Percentiles rank a stretch among this genome's conserved stretches.
These are phyloP conservation scores for Oemleria cerasiformis DNA, from an alignment of 306 rosid species.

Conservation along the genomic window DNA sequence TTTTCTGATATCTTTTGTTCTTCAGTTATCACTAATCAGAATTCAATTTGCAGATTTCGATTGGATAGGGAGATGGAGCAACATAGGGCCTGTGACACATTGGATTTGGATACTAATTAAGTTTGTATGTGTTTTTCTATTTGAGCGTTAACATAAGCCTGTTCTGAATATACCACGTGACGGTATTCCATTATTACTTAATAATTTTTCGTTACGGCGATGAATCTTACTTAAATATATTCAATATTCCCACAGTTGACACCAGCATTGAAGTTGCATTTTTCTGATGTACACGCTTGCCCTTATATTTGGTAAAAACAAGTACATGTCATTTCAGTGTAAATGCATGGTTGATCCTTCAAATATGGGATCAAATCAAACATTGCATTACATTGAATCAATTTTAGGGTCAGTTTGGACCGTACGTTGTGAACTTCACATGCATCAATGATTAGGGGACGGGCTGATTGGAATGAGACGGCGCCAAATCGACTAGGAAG, in stretches of 20 bases:
- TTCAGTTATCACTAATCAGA: background rate
- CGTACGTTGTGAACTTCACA: too few species aligned
- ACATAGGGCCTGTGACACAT: background rate
- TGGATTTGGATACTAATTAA: background rate
- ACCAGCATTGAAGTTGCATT: too few species aligned
- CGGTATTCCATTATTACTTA: too few species aligned
- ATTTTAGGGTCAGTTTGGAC: too few species aligned
- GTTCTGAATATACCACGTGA: background rate
- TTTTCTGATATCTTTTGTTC: background rate
- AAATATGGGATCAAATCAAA: background rate
- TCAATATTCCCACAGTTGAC: too few species aligned
- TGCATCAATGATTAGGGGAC: conserved; percentile 10
- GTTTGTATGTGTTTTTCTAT: background rate
- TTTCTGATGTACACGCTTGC: too few species aligned
- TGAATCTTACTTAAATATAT: too few species aligned
- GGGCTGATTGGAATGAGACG: conserved; percentile 13
- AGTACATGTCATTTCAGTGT: background rate
- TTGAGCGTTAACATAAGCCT: background rate
- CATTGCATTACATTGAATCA: background rate
- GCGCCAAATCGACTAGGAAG: conserved; percentile 38
- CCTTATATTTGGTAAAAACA: background rate
- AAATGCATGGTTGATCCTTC: background rate
- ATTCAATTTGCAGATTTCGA: conserved; percentile 20
- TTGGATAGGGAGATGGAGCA: background rate
- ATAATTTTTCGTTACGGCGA: too few species aligned